These are phyloP conservation scores for Triglochin maritima DNA, from an alignment of 106 monocot genomes.

Conservation along the genomic window DNA sequence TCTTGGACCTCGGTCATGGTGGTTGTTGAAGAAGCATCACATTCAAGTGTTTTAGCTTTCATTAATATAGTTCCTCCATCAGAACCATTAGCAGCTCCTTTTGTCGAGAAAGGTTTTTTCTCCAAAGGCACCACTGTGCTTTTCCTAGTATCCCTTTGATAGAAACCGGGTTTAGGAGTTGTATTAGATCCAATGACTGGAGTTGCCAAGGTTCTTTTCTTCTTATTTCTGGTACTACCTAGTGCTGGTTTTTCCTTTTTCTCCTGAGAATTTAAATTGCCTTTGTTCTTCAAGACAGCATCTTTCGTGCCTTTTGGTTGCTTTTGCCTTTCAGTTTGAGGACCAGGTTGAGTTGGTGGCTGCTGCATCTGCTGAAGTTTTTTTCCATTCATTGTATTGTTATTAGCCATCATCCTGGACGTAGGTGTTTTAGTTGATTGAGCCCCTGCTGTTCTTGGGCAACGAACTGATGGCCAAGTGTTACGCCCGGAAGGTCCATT, in stretches of 20 bases:
- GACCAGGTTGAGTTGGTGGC: constrained; percentile 23
- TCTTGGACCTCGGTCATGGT: constrained; percentile 26
- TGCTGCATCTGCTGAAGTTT: constrained; percentile 29
- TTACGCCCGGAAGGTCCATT: constrained; percentile 23
- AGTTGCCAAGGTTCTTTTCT: constrained; percentile 18
- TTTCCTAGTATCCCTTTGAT: constrained; percentile 74
- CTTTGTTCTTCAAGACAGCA: constrained; percentile 20
- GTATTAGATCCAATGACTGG: constrained; percentile 30
- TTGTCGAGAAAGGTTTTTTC: constrained; percentile 45
- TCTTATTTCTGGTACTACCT: constrained; percentile 28
- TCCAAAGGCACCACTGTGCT: constrained; percentile 89
- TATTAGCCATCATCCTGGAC: background rate
- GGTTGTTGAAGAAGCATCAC: constrained; percentile 33
- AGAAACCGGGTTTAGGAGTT: constrained; percentile 40
- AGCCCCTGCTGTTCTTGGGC: constrained; percentile 30
- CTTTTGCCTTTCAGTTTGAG: constrained; percentile 25
- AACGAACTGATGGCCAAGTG: constrained; percentile 31
- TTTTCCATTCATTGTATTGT: constrained; percentile 14
- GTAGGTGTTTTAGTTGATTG: constrained; percentile 33
- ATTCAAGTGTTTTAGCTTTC: constrained; percentile 13
- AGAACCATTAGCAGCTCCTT: background rate
- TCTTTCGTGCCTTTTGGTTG: constrained; percentile 29
- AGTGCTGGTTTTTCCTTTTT: constrained; percentile 28
- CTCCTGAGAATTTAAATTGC: constrained; percentile 28
- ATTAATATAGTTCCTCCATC: background rate